Conservation (phyloP, 768 basidiomycete genomes). For the Boletus rubroflammeus region DNA sequence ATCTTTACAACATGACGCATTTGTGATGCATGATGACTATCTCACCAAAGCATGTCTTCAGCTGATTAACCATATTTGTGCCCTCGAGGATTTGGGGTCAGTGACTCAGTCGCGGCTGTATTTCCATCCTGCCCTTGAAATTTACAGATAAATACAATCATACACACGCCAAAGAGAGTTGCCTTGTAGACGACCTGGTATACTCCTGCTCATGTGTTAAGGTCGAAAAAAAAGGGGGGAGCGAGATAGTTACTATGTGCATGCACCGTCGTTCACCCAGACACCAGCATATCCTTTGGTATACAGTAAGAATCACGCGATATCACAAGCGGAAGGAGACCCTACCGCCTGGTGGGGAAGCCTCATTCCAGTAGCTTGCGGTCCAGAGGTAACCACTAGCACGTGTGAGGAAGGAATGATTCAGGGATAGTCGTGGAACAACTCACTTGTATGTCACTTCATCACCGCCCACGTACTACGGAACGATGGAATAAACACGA, state of each 20-base stretch:
- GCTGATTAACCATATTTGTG: neutral
- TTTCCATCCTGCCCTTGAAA: neutral
- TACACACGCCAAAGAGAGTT: neutral
- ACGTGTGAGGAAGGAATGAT: neutral
- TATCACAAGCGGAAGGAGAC: neutral
- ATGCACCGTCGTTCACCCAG: neutral
- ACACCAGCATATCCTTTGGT: neutral
- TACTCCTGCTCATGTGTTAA: neutral
- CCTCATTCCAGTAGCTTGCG: constrained; percentile 3
- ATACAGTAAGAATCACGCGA: neutral
- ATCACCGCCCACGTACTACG: neutral
- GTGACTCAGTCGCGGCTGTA: too few relatives aligned
- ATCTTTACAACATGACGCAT: neutral
- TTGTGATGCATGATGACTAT: too few relatives aligned
- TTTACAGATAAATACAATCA: neutral
- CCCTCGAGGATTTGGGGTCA: neutral
- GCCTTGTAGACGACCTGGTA: neutral
- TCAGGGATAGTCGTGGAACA: neutral
- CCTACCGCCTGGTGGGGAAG: neutral
- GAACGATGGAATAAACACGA: neutral
- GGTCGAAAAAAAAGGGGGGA: neutral
- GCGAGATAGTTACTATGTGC: neutral
- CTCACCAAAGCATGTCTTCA: neutral
- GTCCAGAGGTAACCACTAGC: constrained; percentile 3
- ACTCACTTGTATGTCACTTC: neutral